These are phyloP conservation scores for Styphnolobium japonicum DNA, from an alignment of 306 rosid genomes.

Conservation along the genomic window DNA sequence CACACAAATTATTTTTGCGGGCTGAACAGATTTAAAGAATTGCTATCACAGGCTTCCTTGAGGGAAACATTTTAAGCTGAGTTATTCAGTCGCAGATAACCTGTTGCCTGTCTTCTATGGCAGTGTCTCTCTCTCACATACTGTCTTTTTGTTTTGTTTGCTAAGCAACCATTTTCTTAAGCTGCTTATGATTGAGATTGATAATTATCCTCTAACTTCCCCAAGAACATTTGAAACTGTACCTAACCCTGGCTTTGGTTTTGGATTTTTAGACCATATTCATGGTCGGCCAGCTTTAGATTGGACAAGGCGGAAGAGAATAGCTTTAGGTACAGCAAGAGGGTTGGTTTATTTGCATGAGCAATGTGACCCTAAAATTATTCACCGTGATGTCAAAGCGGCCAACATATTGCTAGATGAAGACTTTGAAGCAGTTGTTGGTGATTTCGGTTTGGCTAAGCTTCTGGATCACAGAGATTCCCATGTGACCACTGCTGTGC, in stretches of 20 bases:
- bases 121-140: background rate
- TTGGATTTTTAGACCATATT: slow-evolving; percentile 58
- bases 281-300: slow-evolving; percentile 80
- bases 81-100: background rate
- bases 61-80: background rate
- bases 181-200: background rate
- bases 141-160: background rate
- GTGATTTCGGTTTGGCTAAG: slow-evolving; percentile 98
- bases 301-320: slow-evolving; percentile 87
- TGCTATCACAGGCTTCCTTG: background rate
- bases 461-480: slow-evolving; percentile 97
- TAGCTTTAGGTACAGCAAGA: slow-evolving; percentile 97
- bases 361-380: slow-evolving; percentile 96
- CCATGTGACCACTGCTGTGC: slow-evolving; percentile 97
- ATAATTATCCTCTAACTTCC: background rate
- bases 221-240: background rate
- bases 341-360: slow-evolving; percentile 95
- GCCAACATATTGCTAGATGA: slow-evolving; percentile 95
- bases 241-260: slow-evolving; percentile 21
- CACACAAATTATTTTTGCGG: background rate
- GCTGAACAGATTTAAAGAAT: background rate
- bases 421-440: slow-evolving; percentile 95
- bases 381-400: slow-evolving; percentile 97
- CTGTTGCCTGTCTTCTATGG: background rate
- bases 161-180: slow-evolving; percentile 8